Base-by-base conservation (phyloP, 2,329 filamentous ascomycete genomes). In the Delphinella strobiligena region DNA sequence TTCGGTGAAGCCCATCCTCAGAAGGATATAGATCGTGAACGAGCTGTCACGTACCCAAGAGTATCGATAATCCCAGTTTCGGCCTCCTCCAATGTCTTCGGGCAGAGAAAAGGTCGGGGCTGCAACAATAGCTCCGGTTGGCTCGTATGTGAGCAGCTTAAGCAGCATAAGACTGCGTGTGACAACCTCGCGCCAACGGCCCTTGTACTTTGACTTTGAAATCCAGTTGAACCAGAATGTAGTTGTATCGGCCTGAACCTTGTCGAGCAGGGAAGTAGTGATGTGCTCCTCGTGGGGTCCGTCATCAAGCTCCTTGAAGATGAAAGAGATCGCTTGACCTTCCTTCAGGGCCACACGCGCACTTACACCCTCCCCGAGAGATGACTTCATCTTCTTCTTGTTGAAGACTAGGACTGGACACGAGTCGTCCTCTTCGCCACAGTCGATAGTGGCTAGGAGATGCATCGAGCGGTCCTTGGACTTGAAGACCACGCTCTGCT, bases 131-230 rank as follows among this genome's bases (percentile, higher is more conserved):
- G 82, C 82, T 2, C 82, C 82, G 0, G 81, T 87, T 0, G 81
- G 82, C 51, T 87, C 82, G 49, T 79, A 87, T 0, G 81, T 86
- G 49, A 87, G 66, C 22, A 87, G 68, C 58, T 87, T 87, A 33
- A 87, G 60, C 38, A 85, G 75, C 65, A 87, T 73, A 37, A 87
- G 61, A 52, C 80, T 85, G 40, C 82, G 68, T 18, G 69, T 67
- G 4, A 87, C 78, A 2, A 82, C 75, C 56, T 86, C 80, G 38
- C 78, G 69, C 73, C 81, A 87, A 24, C 76, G 71, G 4, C 82
- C 82, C 43, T 74, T 75, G 56, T 85, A 87, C 47, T 69, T 75
- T 56, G 75, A 80, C 54, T 78, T 75, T 4, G 71, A 68, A 39
- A 85, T 80, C 75, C 81, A 88, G 49, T 76, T 75, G 48, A 71